Evolutionary conservation across 371 early-diverging fungal genomes (phyloP).

Genomic region (Saksenaea oblongispora): DNA sequence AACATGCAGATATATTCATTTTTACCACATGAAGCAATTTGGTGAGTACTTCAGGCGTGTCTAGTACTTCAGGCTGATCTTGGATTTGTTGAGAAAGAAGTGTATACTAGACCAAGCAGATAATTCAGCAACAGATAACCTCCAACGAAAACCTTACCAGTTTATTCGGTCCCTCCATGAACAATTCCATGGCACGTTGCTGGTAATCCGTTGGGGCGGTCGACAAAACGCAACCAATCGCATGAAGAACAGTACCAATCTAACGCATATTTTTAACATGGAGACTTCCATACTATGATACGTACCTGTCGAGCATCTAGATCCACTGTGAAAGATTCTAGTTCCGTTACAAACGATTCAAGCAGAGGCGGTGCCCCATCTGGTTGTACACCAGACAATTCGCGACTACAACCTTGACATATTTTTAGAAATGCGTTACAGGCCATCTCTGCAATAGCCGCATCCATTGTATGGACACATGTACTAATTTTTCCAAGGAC

Average conservation of each 20-base stretch:
- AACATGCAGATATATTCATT: constrained; percentile 6
- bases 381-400: constrained; percentile 80
- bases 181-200: constrained; percentile 67
- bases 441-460: constrained; percentile 99
- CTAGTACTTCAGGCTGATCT: neutral
- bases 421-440: constrained; percentile 98
- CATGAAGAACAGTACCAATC: constrained; percentile 89
- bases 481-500: constrained; percentile 96
- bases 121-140: neutral
- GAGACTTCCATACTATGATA: neutral
- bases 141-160: constrained; percentile 37
- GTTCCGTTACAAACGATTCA: constrained; percentile 73
- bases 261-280: constrained; percentile 18
- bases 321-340: constrained; percentile 73
- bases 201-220: constrained; percentile 71
- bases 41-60: neutral
- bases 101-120: neutral
- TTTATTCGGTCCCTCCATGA: constrained; percentile 82
- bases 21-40: neutral
- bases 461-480: constrained; percentile 96
- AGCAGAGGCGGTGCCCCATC: constrained; percentile 81
- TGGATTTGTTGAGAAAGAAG: neutral
- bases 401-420: constrained; percentile 86
- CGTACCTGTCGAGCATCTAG: constrained; percentile 78
- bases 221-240: constrained; percentile 86